phyloP scores from a whole-genome alignment of 2,329 filamentous ascomycete species.

The Colletotrichum agaves region DNA sequence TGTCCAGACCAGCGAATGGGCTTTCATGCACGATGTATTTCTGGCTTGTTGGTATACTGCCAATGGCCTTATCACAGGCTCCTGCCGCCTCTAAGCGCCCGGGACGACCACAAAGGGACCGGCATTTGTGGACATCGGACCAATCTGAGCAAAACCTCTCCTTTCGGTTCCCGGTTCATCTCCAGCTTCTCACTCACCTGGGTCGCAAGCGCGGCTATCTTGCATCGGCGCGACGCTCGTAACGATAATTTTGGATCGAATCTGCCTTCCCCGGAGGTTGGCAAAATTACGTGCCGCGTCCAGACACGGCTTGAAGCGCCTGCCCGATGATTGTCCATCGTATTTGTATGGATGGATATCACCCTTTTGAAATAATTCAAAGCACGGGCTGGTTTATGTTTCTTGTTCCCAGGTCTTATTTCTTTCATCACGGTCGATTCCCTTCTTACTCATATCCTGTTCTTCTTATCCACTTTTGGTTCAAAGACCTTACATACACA shows the following conservation, averaged over 20 bases:
- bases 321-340: neutral
- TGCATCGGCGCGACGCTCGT: slow-evolving; percentile 37
- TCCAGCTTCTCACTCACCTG: slow-evolving; percentile 7
- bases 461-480: neutral
- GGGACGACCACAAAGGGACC: slow-evolving; percentile 29
- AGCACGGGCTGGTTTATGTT: slow-evolving; percentile 1
- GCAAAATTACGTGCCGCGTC: slow-evolving; percentile 17
- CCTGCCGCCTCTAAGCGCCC: slow-evolving; percentile 27
- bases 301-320: slow-evolving; percentile 12
- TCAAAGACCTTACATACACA: neutral
- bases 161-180: slow-evolving; percentile 1
- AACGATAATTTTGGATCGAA: slow-evolving; percentile 26
- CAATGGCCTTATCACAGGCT: slow-evolving; percentile 23
- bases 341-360: slow-evolving; percentile 29
- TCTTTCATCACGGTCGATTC: neutral
- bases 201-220: slow-evolving; percentile 37
- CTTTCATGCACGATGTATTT: neutral
- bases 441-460: neutral
- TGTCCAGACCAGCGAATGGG: slow-evolving; percentile 11
- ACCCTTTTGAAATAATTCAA: neutral
- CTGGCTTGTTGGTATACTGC: neutral
- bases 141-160: slow-evolving; percentile 25
- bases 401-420: slow-evolving; percentile 4
- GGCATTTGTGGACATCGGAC: slow-evolving; percentile 27
- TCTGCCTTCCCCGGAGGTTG: slow-evolving; percentile 8